Evolutionary conservation across 2,329 filamentous ascomycete species (phyloP), one percentile per base, ranked within the genome.

Genomic region (Fusarium udum): DNA sequence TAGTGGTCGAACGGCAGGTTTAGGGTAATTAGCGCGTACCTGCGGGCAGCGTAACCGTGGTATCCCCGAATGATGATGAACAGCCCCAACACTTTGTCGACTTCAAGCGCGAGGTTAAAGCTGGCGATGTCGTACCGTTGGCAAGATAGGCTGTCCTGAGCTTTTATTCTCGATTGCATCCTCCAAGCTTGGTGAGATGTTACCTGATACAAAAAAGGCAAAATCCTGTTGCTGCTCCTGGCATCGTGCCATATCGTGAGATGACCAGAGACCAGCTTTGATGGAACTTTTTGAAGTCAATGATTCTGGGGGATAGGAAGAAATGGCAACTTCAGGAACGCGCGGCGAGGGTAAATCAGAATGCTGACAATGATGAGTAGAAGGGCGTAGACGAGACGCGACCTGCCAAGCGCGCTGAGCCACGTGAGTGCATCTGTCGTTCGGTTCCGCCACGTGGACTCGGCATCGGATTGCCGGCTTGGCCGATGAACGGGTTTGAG

Each of bases 281-380:
- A 4, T 49, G 7, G 13, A 5, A 10, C 5, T 16, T 14, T 13
- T 1, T 22, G 8, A 9, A 32, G 6, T 7, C 28, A 5, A n/a
- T n/a, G 0, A 11, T 15, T 3, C 7, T 8, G 10, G 4, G 14
- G 6, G 9, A 8, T 0, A n/a, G 7, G 28, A 32, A 31, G 14
- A 5, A 3, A 13, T n/a, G 20, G 9, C 14, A n/a, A 20, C 2
- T 22, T 4, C 3, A 9, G 4, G 4, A 20, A 24, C 15, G 2
- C 4, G 22, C 10, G 15, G 11, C 3, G 5, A 24, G 4, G 31
- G 31, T 1, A 1, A 34, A 3, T 4, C 9, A 7, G 11, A 24
- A 52, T 26, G 32, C 32, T 7, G 16, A 22, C 0, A 9, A 22
- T 9, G n/a, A 13, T 3, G 49, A 22, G 18, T 1, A 1, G 13